Evolutionary conservation across 2,329 filamentous ascomycete genomes (phyloP), one percentile per base, ranked within the genome.

Genomic region (Tolypocladium tropicale): DNA sequence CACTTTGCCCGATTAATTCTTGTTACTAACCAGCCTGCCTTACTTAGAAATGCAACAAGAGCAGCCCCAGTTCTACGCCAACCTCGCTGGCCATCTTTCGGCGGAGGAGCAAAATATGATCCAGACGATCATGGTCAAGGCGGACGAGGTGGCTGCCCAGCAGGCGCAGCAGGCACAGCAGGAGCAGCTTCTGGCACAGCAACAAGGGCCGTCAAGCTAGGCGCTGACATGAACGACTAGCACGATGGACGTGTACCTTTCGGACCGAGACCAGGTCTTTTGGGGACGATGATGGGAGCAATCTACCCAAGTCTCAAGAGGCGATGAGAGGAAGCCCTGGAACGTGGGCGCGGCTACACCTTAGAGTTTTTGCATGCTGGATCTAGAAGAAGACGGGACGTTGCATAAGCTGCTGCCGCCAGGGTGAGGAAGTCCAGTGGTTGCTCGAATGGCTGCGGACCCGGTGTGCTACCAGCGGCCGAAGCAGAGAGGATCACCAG

Each of bases 31-130:
- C 6, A 16, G 25, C 4, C 46, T 11, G n/a, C n/a, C 5, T 30
- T 49, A 7, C 36, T 3, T 68, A 95, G 91, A 83, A 72, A 82
- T 97, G 68, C 90, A 96, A 81, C 85, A 88, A 74, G 88, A 92
- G 65, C 91, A 96, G 67, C 92, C 93, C 18, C 88, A 92, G 62
- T 86, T 96, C 62, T 99, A 97, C 70, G 78, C 85, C 48, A 86
- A 79, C 57, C 78, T 99, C 57, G 90, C 90, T 25, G 84, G 86
- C 62, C 88, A 90, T 59, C 81, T 97, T 43, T 85, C 82, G 39
- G 78, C 84, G 0, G 89, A 94, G 53, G 92, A 97, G 68, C 89
- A 94, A 70, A 81, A 81, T 60, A 80, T 95, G 52, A 82, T 97
- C 59, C 86, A 95, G 69, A 81, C 78, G 25, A 90, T 93, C 56